These are phyloP conservation scores for Diaporthe vaccinii DNA, from an alignment of 2,329 filamentous ascomycete species.

Conservation along the genomic window DNA sequence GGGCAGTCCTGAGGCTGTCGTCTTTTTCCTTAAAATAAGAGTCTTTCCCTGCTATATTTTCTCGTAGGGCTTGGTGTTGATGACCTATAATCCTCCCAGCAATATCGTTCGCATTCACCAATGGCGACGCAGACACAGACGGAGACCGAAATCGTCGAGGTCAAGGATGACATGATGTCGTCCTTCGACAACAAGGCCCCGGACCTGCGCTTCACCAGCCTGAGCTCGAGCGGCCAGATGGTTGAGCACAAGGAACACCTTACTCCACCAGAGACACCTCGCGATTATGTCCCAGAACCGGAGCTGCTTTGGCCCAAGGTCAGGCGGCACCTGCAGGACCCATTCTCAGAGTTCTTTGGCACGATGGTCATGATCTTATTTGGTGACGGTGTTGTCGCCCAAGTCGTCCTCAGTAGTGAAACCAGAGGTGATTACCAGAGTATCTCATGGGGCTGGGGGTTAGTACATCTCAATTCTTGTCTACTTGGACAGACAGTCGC, in stretches of 20 bases:
- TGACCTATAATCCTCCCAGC: neutral
- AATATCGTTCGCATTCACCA: neutral
- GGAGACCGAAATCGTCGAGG: constrained; percentile 14
- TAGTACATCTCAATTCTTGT: constrained; percentile 45
- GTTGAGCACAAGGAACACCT: constrained; percentile 24
- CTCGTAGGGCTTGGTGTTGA: neutral
- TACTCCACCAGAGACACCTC: constrained; percentile 7
- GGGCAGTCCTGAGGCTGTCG: fast-evolving
- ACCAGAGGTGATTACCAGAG: constrained; percentile 64
- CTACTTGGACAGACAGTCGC: neutral
- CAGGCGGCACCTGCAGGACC: constrained; percentile 60
- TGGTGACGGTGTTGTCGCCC: constrained; percentile 78
- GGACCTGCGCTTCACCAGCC: constrained; percentile 25
- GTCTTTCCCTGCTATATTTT: neutral
- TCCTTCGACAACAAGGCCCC: constrained; percentile 20
- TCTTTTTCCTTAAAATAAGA: neutral
- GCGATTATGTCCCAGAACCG: neutral
- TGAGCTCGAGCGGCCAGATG: constrained; percentile 1
- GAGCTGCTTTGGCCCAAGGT: neutral
- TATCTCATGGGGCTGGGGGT: constrained; percentile 66
- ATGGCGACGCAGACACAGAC: constrained; percentile 8
- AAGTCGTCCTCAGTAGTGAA: constrained; percentile 70
- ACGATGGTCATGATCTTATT: constrained; percentile 78
- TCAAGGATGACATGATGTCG: constrained; percentile 10
- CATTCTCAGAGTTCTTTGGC: constrained; percentile 77